Conservation (phyloP, 1,139 yeast species). For the Suhomyces anneliseae region DNA sequence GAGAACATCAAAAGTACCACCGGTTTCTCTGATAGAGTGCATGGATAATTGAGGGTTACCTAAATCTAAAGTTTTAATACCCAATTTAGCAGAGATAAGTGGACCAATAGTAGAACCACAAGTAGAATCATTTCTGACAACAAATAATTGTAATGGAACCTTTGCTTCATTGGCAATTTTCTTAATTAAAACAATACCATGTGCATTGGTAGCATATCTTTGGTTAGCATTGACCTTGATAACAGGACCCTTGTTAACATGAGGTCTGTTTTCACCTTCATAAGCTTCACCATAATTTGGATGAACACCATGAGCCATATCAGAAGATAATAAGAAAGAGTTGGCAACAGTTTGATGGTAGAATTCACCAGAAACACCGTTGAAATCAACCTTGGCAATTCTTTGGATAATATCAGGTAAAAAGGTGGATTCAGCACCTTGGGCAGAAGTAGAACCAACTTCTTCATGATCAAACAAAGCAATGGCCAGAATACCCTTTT, state of each 20-base stretch:
- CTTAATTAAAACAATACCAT: conserved; percentile 80
- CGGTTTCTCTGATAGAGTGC: conserved; percentile 96
- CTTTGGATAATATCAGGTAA: conserved; percentile 76
- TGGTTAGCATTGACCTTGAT: conserved; percentile 93
- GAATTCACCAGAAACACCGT: conserved; percentile 18
- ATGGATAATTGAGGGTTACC: conserved; percentile 94
- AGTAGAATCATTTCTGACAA: conserved; percentile 86
- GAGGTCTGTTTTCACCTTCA: conserved; percentile 78
- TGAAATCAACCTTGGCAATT: conserved; percentile 47
- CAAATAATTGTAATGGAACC: conserved; percentile 79
- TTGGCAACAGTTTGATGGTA: conserved; percentile 70
- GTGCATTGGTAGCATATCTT: conserved; percentile 90
- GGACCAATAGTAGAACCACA: conserved; percentile 99
- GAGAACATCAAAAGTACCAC: conserved; percentile 75
- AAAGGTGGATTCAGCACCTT: conserved; percentile 94
- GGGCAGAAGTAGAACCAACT: conserved; percentile 89
- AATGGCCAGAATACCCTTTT: conserved; percentile 64
- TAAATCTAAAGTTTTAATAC: conserved; percentile 84
- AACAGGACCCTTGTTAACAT: conserved; percentile 86
- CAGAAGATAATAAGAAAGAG: conserved; percentile 88
- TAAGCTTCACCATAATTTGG: conserved; percentile 82
- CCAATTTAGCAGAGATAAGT: conserved; percentile 81
- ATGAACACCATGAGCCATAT: conserved; percentile 96
- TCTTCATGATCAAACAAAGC: conserved; percentile 95
- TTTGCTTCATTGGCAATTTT: conserved; percentile 64